phyloP scores from a whole-genome alignment of 352 stramenopile species.

The Phytophthora palmivora region DNA sequence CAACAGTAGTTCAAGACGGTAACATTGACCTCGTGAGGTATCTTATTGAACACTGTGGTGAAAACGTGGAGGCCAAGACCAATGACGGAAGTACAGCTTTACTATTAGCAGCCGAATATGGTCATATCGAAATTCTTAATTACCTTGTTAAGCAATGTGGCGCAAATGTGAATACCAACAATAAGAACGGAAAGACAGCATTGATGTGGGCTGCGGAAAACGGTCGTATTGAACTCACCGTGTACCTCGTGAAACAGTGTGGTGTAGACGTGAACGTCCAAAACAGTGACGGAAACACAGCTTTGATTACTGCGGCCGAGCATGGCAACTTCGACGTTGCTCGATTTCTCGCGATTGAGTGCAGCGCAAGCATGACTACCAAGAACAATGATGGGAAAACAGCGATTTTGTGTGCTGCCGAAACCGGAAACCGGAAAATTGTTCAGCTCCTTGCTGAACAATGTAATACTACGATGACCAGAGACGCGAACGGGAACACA shows the following conservation, averaged over 20 bases:
- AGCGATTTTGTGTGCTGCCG: background rate
- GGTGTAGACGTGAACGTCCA: background rate
- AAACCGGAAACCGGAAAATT: background rate
- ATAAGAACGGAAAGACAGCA: background rate
- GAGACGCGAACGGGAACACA: background rate
- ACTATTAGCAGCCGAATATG: no score
- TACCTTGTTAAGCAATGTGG: no score
- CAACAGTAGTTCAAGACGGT: no score
- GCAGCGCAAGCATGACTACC: no score
- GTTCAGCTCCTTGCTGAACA: background rate
- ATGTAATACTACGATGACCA: background rate
- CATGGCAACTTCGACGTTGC: background rate
- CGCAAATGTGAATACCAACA: no score
- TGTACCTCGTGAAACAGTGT: background rate
- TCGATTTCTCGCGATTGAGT: background rate
- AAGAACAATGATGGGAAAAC: no score
- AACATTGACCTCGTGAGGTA: no score
- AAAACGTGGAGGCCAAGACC: no score
- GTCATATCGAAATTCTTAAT: no score
- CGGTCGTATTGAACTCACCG: background rate
- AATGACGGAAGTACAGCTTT: no score
- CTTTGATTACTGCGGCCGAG: background rate
- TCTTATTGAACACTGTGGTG: no score
- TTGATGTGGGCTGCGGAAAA: background rate
- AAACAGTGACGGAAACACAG: background rate